Evolutionary conservation across 176 grass and related monocot genomes (phyloP), one percentile per base, ranked within the genome.

Genomic region (Bolboschoenus planiculmis): DNA sequence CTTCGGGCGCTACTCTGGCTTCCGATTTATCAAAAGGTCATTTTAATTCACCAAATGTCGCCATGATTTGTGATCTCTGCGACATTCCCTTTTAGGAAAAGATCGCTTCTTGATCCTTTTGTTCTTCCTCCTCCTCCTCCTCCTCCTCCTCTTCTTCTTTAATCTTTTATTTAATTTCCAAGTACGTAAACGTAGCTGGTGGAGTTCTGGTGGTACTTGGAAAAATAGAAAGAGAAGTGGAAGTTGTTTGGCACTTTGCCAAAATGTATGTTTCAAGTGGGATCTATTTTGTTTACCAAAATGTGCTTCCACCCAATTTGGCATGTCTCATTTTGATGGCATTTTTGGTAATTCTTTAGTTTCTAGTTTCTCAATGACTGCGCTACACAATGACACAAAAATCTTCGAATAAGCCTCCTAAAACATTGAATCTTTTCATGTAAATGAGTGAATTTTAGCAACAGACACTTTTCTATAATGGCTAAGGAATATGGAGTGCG

Each of bases 91-190:
- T 77, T 77, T 51, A 26, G 18, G 24, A 51, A 48, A 77, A 77
- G 78, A 61, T 27, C 23, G 54, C 14, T 81, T 81, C 55, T 81
- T 81, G 55, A 80, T 54, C 15, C 21, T 78, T 31, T 47, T 78
- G 44, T n/a, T 78, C 10, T 79, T 51, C 16, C 16, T 23, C n/a
- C n/a, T n/a, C n/a, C n/a, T n/a, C n/a, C 23, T 61, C 29, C 24
- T 4, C 3, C 11, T 60, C 34, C 15, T 33, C 31, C 27, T 16
- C 3, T 56, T n/a, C 10, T 35, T 53, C 16, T 79, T 58, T 40
- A 62, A 62, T 62, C 5, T 80, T 24, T 56, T 5, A 30, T 65
- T 65, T 7, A n/a, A 56, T 56, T 35, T 80, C n/a, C n/a, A n/a
- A n/a, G n/a, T n/a, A 3, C 39, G 15, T 35, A 50, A 10, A 20